Evolutionary conservation across 305 asterid genomes (phyloP).

Genomic region (Caryopteris hybrid): DNA sequence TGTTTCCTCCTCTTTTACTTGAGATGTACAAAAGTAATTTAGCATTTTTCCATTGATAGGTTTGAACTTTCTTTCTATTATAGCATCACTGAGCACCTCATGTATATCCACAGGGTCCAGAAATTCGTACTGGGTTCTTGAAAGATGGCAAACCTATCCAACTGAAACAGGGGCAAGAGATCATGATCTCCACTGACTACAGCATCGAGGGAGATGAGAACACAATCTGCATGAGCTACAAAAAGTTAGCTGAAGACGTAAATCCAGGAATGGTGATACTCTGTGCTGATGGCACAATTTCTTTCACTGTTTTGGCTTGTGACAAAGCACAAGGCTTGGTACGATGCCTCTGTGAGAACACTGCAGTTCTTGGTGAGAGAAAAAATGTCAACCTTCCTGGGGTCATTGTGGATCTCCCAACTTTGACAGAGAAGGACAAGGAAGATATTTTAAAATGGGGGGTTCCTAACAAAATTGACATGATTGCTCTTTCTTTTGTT

Average conservation of each 20-base stretch:
- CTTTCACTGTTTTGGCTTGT: constrained; percentile 44
- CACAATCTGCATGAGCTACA: constrained; percentile 62
- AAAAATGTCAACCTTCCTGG: constrained; percentile 70
- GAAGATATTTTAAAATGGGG: constrained; percentile 59
- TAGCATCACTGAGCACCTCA: not conserved
- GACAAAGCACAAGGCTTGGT: constrained; percentile 43
- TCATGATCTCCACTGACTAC: constrained; percentile 51
- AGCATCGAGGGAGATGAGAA: constrained; percentile 47
- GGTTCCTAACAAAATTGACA: constrained; percentile 54
- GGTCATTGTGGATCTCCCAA: constrained; percentile 59
- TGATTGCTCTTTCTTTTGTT: constrained; percentile 61
- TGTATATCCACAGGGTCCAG: constrained; percentile 45
- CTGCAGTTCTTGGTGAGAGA: constrained; percentile 64
- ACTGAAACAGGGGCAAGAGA: constrained; percentile 48
- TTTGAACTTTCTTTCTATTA: not conserved
- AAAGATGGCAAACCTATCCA: constrained; percentile 53
- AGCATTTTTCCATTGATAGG: not conserved
- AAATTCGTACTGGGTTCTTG: constrained; percentile 62
- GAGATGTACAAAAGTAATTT: not conserved
- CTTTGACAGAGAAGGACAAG: constrained; percentile 59
- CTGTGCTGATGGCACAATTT: constrained; percentile 61
- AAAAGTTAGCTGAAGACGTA: constrained; percentile 51
- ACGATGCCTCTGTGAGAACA: constrained; percentile 48
- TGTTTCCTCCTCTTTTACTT: not conserved
- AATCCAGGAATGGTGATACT: constrained; percentile 48